Evolutionary conservation across 176 grass and related monocot genomes (phyloP).

Genomic region (Lolium multiflorum): DNA sequence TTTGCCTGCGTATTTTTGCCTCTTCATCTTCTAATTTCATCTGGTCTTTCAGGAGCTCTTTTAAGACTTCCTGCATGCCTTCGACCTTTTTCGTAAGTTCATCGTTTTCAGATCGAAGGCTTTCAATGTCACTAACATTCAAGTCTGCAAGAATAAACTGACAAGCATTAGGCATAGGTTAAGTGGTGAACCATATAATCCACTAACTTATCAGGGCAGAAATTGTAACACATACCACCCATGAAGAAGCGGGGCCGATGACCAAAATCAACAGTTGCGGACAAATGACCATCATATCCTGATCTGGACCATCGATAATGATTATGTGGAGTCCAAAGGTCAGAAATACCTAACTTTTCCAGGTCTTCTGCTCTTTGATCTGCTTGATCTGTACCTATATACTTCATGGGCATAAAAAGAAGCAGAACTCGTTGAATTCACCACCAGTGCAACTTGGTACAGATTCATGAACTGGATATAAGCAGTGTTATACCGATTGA

Average conservation of each 20-base stretch:
- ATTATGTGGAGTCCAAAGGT: slow-evolving; percentile 90
- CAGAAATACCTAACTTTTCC: slow-evolving; percentile 56
- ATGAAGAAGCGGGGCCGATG: slow-evolving; percentile 62
- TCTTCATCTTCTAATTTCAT: slow-evolving; percentile 80
- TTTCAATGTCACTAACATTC: slow-evolving; percentile 70
- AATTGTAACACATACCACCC: slow-evolving; percentile 56
- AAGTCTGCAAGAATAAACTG: slow-evolving; percentile 53
- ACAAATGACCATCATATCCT: slow-evolving; percentile 70
- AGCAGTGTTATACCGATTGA: slow-evolving; percentile 62
- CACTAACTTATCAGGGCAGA: not conserved
- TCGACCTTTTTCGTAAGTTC: slow-evolving; percentile 48
- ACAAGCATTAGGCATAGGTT: slow-evolving; percentile 44
- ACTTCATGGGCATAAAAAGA: slow-evolving; percentile 54
- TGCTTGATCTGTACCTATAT: slow-evolving; percentile 81
- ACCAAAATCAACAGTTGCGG: slow-evolving; percentile 59
- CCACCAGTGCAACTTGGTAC: not conserved
- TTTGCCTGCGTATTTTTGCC: slow-evolving; percentile 69
- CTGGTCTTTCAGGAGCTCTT: slow-evolving; percentile 51
- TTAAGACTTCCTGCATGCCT: slow-evolving; percentile 51
- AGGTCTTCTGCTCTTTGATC: slow-evolving; percentile 65
- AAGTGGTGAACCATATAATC: slow-evolving; percentile 1
- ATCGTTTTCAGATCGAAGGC: slow-evolving; percentile 45
- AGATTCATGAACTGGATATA: slow-evolving; percentile 25
- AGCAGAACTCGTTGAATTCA: slow-evolving; percentile 14
- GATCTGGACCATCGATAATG: slow-evolving; percentile 87